Conservation (phyloP, 306 rosid species). For the Acmispon strigosus region DNA sequence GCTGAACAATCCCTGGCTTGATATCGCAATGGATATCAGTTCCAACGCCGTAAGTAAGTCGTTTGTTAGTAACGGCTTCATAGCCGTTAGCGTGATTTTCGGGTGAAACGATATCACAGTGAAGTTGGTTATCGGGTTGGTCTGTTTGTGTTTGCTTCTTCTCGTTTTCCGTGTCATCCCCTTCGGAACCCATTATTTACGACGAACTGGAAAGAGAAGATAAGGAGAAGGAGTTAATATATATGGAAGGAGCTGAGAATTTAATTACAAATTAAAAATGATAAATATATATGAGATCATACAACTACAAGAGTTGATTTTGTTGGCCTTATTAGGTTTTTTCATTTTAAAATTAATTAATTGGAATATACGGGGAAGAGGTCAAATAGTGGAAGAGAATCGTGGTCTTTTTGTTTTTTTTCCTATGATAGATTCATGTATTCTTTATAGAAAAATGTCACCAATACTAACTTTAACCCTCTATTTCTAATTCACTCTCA, state of each 20-base stretch:
- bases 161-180: neutral
- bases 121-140: neutral
- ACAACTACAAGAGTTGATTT: too few species aligned
- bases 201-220: neutral
- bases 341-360: too few species aligned
- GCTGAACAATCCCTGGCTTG: slow-evolving; percentile 14
- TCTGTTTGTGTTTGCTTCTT: neutral
- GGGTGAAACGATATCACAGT: neutral
- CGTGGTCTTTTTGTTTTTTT: too few species aligned
- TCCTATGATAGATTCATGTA: too few species aligned
- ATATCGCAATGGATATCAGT: neutral
- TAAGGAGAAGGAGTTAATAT: neutral
- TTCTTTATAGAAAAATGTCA: too few species aligned
- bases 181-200: slow-evolving; percentile 30
- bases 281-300: too few species aligned
- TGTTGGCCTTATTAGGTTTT: too few species aligned
- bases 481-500: too few species aligned
- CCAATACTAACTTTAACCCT: too few species aligned
- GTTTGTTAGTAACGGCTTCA: neutral
- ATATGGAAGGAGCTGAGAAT: neutral
- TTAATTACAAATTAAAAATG: too few species aligned
- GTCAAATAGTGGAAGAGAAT: too few species aligned
- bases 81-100: slow-evolving; percentile 14
- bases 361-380: too few species aligned
- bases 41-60: neutral